A percentile compares a stretch with the other conserved stretches of the same genome.
Conservation (phyloP, 176 grass and related monocot genomes). For the Musa itinerans region DNA sequence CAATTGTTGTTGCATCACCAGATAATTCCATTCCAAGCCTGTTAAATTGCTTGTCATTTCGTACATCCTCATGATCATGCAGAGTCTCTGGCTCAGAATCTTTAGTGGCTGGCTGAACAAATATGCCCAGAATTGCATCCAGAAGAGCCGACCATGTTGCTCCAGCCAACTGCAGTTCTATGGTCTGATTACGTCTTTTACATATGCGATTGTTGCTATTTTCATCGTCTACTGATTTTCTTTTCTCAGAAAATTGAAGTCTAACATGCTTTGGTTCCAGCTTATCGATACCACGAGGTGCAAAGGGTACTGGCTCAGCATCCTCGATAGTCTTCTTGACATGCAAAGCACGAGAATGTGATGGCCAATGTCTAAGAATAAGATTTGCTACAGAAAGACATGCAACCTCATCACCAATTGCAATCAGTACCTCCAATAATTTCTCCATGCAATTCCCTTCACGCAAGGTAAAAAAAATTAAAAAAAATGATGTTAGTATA, state of each 20-base stretch:
- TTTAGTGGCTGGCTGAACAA: constrained; percentile 2
- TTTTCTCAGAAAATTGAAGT: constrained; percentile 75
- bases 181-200: constrained; percentile 46
- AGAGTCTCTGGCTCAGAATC: not conserved
- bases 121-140: constrained; percentile 43
- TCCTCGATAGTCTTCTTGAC: constrained; percentile 71
- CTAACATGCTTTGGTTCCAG: constrained; percentile 78
- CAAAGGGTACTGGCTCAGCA: constrained; percentile 50
- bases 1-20: constrained; percentile 11
- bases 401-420: constrained; percentile 78
- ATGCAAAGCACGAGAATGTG: constrained; percentile 88
- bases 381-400: constrained; percentile 78
- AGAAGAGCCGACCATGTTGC: constrained; percentile 71
- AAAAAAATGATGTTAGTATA: not conserved
- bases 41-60: constrained; percentile 16
- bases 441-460: constrained; percentile 98
- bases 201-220: constrained; percentile 24
- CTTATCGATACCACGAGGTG: constrained; percentile 63
- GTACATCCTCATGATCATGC: constrained; percentile 20
- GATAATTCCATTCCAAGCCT: not conserved
- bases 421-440: constrained; percentile 84
- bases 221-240: constrained; percentile 45
- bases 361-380: constrained; percentile 85
- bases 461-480: constrained; percentile 3
- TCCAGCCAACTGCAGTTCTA: constrained; percentile 48